Base-by-base conservation (phyloP, 306 rosid genomes). In the Argentina anserina region DNA sequence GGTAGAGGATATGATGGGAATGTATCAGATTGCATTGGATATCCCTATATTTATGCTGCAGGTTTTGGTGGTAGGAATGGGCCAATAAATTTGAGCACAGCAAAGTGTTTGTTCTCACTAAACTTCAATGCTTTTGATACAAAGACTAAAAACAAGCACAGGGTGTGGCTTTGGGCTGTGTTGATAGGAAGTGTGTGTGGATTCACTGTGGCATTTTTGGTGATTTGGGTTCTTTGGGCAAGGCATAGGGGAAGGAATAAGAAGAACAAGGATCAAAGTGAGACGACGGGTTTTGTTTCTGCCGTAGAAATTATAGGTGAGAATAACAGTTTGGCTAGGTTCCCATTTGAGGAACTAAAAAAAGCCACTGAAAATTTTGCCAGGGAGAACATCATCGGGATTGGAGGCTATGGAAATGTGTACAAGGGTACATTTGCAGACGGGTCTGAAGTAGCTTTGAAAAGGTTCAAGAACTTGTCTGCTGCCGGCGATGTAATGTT, bases 381-480 rank as follows among this genome's bases (percentile, higher is more conserved):
- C 3, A 52, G 78, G 72, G 34, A 75, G 40, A 75, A 75, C 47
- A 50, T 64, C 6, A 65, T 75, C 52, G 66, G 72, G 5, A 23
- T 31, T 34, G 78, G 78, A 37, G 72, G 72, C 18, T 75, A 75
- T 65, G 58, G 66, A 31, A 65, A 52, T 65, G 72, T 75, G 17
- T 75, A 36, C 20, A 65, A 49, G 49, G 78, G 78, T 15, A 26
- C 29, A 52, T 50, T 75, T 26, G 25, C 23, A 25, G 78, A 75
- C 39, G 78, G 66, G 71, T 65, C 72, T 26, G 67, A 75, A 75
- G 78, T 75, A 17, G 78, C 66, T 9, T 37, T 75, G 53, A 65
- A 75, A 65, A 75, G 78, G 46, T 75, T 75, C 66, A 75, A 75
- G 72, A 65, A 75, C 41, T 52, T 36, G 20, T 75, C 72, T 23